These are phyloP conservation scores for Pyrenochaeta sp. DNA, from an alignment of 2,329 filamentous ascomycete species.

Conservation along the genomic window DNA sequence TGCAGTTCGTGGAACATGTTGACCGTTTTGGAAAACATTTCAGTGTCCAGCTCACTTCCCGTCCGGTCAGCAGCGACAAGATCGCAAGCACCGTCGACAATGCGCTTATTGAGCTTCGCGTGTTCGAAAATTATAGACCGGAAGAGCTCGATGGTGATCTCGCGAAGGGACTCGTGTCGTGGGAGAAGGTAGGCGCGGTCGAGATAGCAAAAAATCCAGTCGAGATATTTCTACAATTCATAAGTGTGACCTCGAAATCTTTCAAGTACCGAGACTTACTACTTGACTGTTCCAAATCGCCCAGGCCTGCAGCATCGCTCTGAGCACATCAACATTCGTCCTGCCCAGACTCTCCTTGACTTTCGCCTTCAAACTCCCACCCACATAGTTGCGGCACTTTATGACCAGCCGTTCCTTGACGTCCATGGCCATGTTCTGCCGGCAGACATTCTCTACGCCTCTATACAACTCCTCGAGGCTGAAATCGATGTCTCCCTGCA, in stretches of 20 bases:
- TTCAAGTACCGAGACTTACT: constrained; percentile 57
- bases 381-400: constrained; percentile 71
- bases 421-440: constrained; percentile 74
- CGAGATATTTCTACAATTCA: constrained; percentile 70
- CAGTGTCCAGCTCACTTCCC: constrained; percentile 65
- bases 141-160: constrained; percentile 81
- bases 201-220: constrained; percentile 92
- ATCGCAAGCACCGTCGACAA: constrained; percentile 76
- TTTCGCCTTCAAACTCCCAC: constrained; percentile 62
- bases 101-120: constrained; percentile 59
- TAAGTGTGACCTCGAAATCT: constrained; percentile 12
- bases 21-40: constrained; percentile 75
- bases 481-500: constrained; percentile 63
- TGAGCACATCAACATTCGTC: constrained; percentile 71
- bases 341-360: constrained; percentile 66
- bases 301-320: constrained; percentile 71
- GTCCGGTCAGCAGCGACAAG: constrained; percentile 77
- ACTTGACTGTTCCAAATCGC: constrained; percentile 79
- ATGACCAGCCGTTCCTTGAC: constrained; percentile 72
- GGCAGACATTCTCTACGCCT: constrained; percentile 89
- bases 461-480: constrained; percentile 92
- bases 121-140: constrained; percentile 67
- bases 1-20: constrained; percentile 86
- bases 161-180: constrained; percentile 78
- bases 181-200: constrained; percentile 88